phyloP scores from a whole-genome alignment of 768 basidiomycete genomes.

The Tricholoma saponaceum region DNA sequence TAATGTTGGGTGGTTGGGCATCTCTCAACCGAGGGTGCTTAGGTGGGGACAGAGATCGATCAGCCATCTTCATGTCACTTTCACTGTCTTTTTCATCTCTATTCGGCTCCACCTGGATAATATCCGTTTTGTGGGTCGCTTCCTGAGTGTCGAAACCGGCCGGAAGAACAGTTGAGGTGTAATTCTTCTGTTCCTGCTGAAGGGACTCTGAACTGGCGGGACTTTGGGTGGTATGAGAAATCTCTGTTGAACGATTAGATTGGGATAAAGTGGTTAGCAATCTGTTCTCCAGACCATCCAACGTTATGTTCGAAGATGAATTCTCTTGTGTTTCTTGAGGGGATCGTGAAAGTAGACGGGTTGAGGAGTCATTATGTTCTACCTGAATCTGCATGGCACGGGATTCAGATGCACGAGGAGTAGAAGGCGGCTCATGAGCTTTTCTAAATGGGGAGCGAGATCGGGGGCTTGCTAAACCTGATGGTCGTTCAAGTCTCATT shows the following conservation, averaged over 20 bases:
- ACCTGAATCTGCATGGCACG: constrained; percentile 19
- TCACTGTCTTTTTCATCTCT: constrained; percentile 17
- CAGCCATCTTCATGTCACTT: constrained; percentile 14
- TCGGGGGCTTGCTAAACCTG: not conserved
- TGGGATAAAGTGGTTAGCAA: not conserved
- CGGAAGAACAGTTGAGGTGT: not conserved
- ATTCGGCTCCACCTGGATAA: constrained; percentile 1
- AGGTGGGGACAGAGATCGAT: constrained; percentile 20
- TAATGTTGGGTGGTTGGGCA: constrained; percentile 6
- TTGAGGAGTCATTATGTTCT: constrained; percentile 13
- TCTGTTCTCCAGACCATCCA: not conserved
- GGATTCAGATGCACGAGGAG: constrained; percentile 25
- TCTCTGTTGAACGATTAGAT: not conserved
- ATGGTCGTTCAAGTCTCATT: not conserved
- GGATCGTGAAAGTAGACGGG: constrained; percentile 7
- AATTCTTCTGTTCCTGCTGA: not conserved
- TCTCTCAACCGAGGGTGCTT: constrained; percentile 18
- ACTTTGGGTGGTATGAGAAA: not conserved
- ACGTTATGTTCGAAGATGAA: not conserved
- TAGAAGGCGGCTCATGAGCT: constrained; percentile 11
- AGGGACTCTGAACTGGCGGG: not conserved
- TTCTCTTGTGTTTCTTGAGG: constrained; percentile 5
- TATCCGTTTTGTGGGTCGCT: not conserved
- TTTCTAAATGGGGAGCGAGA: constrained; percentile 9
- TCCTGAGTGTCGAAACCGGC: not conserved